Evolutionary conservation across 1,139 yeast species (phyloP), one percentile per base, ranked within the genome.

Genomic region (Lodderomyces pseudojiufengensis): DNA sequence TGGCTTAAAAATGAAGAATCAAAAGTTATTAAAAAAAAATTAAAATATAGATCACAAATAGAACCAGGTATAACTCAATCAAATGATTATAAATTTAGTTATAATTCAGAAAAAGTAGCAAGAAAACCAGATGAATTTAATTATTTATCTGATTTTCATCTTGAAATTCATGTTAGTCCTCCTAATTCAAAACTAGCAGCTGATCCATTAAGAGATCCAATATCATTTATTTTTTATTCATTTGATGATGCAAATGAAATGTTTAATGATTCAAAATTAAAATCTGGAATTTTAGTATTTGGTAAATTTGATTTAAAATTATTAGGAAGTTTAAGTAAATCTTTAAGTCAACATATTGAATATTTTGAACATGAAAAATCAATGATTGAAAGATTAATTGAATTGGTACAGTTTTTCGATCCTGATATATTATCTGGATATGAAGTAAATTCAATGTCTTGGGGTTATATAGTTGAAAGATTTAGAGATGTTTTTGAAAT

Each of bases 401-500:
- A 70, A 2, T 43, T 83, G n/a, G 79, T 86, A 0, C 70, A 78
- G 20, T 47, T 63, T 3, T 69, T 78, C 37, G 97, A 92, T 51
- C 97, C 98, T 0, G 98, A 92, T 54, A 77, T 92, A 27, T 53
- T 94, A 6, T 71, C 87, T 0, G 97, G 97, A 0, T 92, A 75
- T 54, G 98, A 92, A 51, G 72, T 87, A 8, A 85, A 87, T 49
- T 64, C 81, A 2, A 51, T 74, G 1, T 86, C 97, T 0, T 90
- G 97, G 97, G 97, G 98, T 0, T 92, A 85, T 50, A 39, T 90
- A 0, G 69, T 85, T 27, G 95, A 85, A 41, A 58, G 98, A 28
- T 75, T 78, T 40, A 54, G 65, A 20, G 48, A 44, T 0, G 59
- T 55, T 1, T 68, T 67, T 47, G 76, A 74, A 3, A 59, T 71